Base-by-base conservation (phyloP, 352 stramenopile genomes). In the Globisporangium echinulatum region DNA sequence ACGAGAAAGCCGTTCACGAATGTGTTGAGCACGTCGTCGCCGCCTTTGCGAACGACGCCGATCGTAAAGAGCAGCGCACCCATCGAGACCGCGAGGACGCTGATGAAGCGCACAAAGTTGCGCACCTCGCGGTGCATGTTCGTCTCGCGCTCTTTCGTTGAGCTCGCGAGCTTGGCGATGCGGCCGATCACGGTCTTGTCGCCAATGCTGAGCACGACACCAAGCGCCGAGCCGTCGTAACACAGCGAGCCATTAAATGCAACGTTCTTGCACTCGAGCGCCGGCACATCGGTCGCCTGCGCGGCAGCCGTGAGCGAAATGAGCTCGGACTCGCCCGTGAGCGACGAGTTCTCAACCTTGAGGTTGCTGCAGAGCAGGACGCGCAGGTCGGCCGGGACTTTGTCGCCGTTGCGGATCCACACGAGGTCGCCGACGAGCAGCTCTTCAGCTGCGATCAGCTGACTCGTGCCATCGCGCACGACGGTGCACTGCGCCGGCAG, bases 331-430 rank as follows among this genome's bases (percentile, higher is more conserved):
- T 88, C 78, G 38, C 78, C 78, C 15, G 74, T 85, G 42, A 88
- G 64, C n/a, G 71, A 85, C 52, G 78, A 88, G 62, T 84, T 79
- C 49, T 87, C 78, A 13, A 88, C 73, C 57, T 83, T 84, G 15
- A 87, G 67, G 38, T 72, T 72, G 61, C 64, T 75, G 56, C 66
- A 79, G 4, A 70, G 62, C 19, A 87, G 33, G 43, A 87, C 69
- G 1, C 74, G 66, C 9, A 83, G 10, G 46, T 85, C 77, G 0
- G 77, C 77, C 1, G 77, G 77, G 15, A 87, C 71, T 17, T 78
- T 76, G 64, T 87, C 73, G 6, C 77, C 77, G 37, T 79, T 74
- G 44, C 62, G 63, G 15, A 87, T 59, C 65, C 71, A 75, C 2
- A 87, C 72, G 11, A 87, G 44, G 54, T 87, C 77, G 5, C 77